Base-by-base conservation (phyloP, 2,329 filamentous ascomycete genomes). In the Aureobasidium musti region DNA sequence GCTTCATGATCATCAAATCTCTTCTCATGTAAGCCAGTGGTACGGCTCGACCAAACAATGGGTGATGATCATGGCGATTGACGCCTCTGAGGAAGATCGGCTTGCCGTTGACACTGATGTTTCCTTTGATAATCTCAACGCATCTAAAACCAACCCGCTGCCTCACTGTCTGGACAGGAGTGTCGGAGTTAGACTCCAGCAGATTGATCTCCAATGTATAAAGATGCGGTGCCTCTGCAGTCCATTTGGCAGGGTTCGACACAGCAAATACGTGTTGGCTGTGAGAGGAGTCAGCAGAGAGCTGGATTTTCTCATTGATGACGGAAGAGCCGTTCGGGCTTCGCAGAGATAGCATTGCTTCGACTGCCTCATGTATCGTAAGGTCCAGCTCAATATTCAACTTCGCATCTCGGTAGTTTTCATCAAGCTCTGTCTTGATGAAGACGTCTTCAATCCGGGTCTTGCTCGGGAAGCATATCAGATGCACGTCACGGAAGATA, bases 51-150 rank as follows among this genome's bases (percentile, higher is more conserved):
- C 88, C 88, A 33, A 82, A 82, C 13, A 78, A 77, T 0, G 87
- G 87, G 71, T 91, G 88, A 71, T 91, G 88, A 67, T 91, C 89
- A 71, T 91, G 89, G 19, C 88, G 80, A 73, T 91, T 91, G 19
- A 86, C 85, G 19, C 88, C 89, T 33, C 85, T 82, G 69, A 91
- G 81, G 2, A 85, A 80, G 59, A 91, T 82, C 1, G 83, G 79
- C 33, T 81, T 79, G 5, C 88, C 87, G 67, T 90, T 91, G 70
- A 90, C 86, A 28, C 80, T 80, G 70, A 89, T 79, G 50, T 88
- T 74, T 0, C 86, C 85, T 56, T 86, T 79, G 65, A 83, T 85
- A 60, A 89, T 80, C 75, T 90, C 86, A 3, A 89, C 83, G 54
- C 83, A 82, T 39, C 87, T 84, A 76, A 91, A 90, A 0, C 88